phyloP scores from a whole-genome alignment of 768 basidiomycete genomes.

The Nidularia sp. region DNA sequence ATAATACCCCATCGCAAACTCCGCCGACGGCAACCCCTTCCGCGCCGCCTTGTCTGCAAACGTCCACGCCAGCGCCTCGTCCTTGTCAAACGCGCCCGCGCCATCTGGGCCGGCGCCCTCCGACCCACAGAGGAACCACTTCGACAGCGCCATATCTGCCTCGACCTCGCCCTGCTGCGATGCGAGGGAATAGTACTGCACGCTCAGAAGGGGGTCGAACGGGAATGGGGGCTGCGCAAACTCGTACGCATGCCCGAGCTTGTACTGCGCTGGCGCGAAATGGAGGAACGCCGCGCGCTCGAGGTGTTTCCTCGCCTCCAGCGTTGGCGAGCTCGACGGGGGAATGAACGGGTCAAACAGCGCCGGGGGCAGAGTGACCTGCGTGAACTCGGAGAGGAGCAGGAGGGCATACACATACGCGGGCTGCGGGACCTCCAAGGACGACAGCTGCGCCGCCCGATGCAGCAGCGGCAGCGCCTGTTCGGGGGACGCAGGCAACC shows the following conservation, averaged over 20 bases:
- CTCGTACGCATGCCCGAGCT: constrained; percentile 89
- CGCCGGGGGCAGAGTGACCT: constrained; percentile 47
- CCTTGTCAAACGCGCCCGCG: constrained; percentile 72
- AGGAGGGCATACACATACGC: constrained; percentile 88
- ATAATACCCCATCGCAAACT: constrained; percentile 97
- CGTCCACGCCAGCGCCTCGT: constrained; percentile 78
- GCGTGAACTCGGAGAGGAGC: constrained; percentile 80
- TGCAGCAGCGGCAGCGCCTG: constrained; percentile 70
- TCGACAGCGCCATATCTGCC: constrained; percentile 94
- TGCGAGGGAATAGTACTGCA: constrained; percentile 85
- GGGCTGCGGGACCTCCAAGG: constrained; percentile 77
- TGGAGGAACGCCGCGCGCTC: constrained; percentile 84
- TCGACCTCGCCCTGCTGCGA: constrained; percentile 85
- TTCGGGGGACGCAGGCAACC: constrained; percentile 46
- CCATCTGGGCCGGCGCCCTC: constrained; percentile 23
- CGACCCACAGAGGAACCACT: constrained; percentile 92
- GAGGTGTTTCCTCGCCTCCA: constrained; percentile 72
- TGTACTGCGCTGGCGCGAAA: constrained; percentile 87
- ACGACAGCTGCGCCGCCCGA: constrained; percentile 71
- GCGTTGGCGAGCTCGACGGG: constrained; percentile 36
- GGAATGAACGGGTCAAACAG: constrained; percentile 55
- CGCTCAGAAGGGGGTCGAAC: constrained; percentile 85
- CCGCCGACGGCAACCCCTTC: constrained; percentile 74
- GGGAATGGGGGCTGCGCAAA: constrained; percentile 82
- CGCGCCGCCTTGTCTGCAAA: constrained; percentile 87